Base-by-base conservation (phyloP, 2,329 filamentous ascomycete genomes). In the Fusarium sp. region DNA sequence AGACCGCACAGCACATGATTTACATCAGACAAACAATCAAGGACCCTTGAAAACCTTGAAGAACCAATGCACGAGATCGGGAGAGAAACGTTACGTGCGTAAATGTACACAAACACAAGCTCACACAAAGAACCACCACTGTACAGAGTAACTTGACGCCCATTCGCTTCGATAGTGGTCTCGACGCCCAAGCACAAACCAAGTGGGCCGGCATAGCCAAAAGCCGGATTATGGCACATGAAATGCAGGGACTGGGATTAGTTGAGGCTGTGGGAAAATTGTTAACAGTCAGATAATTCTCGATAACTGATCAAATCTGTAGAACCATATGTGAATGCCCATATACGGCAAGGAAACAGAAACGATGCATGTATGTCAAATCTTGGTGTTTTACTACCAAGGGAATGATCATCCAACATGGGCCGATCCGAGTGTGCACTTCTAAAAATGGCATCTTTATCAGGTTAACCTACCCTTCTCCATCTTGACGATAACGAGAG, bases 211-310 rank as follows among this genome's bases (percentile, higher is more conserved):
- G 62, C 63, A 46, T 25, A 66, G 57, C 49, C 60, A 72, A 71
- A 76, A 77, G 71, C 74, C 69, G 75, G 73, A 76, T 75, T 70
- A 61, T 68, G 51, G 60, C 54, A 66, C 54, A 65, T 74, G 45
- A 60, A 48, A 70, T 61, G 61, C 72, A 74, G 68, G 72, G 72
- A 72, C 72, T 59, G 39, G 71, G 71, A 25, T 55, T 37, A 44
- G 10, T 57, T 52, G 52, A 58, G 66, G 63, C 42, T 66, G 51
- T 61, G 56, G 11, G 23, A 62, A 37, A 25, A 46, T 11, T 60
- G 54, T 63, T 73, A 74, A 21, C 9, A 4, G 19, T 12, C n/a
- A 37, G 60, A 64, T 68, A 63, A 14, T 31, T 37, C 52, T 38
- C 55, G 60, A 69, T 72, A 35, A 18, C 23, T 42, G 27, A 48